Percentiles rank a stretch among this genome's conserved stretches.
phyloP scores from a whole-genome alignment of 2,329 filamentous ascomycete genomes.

The Colletotrichum sp. region DNA sequence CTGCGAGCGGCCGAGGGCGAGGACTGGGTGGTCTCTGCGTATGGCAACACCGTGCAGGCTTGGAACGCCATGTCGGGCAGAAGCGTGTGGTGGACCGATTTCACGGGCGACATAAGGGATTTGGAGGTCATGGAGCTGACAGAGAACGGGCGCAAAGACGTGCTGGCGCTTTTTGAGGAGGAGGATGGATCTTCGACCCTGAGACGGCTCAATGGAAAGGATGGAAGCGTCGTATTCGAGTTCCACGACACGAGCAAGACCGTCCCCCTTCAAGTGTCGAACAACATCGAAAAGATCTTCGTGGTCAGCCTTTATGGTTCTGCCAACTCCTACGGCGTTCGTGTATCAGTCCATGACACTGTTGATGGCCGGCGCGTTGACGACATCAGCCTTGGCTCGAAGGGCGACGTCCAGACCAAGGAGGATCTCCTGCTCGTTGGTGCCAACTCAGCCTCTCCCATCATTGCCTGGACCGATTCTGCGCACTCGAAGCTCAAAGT shows the following conservation, averaged over 20 bases:
- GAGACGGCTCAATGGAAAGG: constrained; percentile 73
- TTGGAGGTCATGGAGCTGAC: constrained; percentile 79
- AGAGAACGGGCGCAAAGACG: constrained; percentile 69
- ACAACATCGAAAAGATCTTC: constrained; percentile 74
- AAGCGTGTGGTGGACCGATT: constrained; percentile 74
- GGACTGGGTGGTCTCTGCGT: constrained; percentile 76
- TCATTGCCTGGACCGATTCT: constrained; percentile 77
- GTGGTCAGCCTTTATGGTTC: constrained; percentile 77
- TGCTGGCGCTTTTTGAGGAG: constrained; percentile 70
- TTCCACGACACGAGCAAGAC: constrained; percentile 72
- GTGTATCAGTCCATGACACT: constrained; percentile 75
- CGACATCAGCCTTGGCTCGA: constrained; percentile 75
- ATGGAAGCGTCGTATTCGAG: constrained; percentile 81
- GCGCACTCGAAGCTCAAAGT: constrained; percentile 67
- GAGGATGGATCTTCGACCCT: constrained; percentile 64
- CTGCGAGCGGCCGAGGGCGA: constrained; percentile 80
- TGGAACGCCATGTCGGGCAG: constrained; percentile 88
- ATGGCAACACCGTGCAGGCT: constrained; percentile 72
- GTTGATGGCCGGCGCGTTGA: constrained; percentile 74
- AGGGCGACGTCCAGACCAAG: constrained; percentile 70
- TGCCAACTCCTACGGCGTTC: constrained; percentile 76
- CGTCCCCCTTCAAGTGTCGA: constrained; percentile 75
- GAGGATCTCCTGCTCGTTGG: constrained; percentile 77
- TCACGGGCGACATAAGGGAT: constrained; percentile 66
- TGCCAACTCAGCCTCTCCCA: constrained; percentile 75